phyloP scores from a whole-genome alignment of 768 basidiomycete species.

The Pleurotus pulmonarius region DNA sequence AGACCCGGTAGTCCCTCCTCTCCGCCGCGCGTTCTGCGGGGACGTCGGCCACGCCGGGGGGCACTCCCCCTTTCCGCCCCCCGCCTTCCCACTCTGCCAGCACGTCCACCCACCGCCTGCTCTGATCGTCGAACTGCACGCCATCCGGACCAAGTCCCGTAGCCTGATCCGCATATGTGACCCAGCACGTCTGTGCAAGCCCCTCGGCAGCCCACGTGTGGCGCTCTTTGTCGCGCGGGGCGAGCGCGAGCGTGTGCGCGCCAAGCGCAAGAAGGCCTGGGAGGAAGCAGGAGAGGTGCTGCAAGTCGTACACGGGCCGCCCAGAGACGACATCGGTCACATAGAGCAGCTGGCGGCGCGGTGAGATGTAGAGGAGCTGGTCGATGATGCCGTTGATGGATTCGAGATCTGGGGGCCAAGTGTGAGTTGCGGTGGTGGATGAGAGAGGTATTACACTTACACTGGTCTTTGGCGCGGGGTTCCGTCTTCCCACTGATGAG shows the following conservation, averaged over 20 bases:
- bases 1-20: slow-evolving; percentile 50
- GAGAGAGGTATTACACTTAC: slow-evolving; percentile 28
- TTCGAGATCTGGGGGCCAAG: slow-evolving; percentile 43
- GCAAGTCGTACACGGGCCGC: slow-evolving; percentile 47
- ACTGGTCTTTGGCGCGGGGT: slow-evolving; percentile 42
- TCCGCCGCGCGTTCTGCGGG: no score
- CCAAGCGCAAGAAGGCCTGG: slow-evolving; percentile 75
- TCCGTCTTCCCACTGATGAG: slow-evolving; percentile 62
- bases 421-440: not conserved
- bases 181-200: slow-evolving; percentile 66
- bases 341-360: slow-evolving; percentile 62
- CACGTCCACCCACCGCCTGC: slow-evolving; percentile 42
- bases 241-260: slow-evolving; percentile 55
- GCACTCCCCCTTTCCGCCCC: slow-evolving; percentile 36
- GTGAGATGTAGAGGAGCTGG: slow-evolving; percentile 62
- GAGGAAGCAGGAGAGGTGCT: slow-evolving; percentile 77
- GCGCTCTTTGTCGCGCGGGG: slow-evolving; percentile 24
- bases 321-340: slow-evolving; percentile 46
- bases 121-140: slow-evolving; percentile 30
- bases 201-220: slow-evolving; percentile 78
- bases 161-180: slow-evolving; percentile 68
- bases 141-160: slow-evolving; percentile 69
- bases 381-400: slow-evolving; percentile 58
- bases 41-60: slow-evolving; percentile 48
- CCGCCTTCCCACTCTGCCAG: slow-evolving; percentile 44